These are phyloP conservation scores for Sugiyamaella valdiviana DNA, from an alignment of 805 yeast species.

Conservation along the genomic window DNA sequence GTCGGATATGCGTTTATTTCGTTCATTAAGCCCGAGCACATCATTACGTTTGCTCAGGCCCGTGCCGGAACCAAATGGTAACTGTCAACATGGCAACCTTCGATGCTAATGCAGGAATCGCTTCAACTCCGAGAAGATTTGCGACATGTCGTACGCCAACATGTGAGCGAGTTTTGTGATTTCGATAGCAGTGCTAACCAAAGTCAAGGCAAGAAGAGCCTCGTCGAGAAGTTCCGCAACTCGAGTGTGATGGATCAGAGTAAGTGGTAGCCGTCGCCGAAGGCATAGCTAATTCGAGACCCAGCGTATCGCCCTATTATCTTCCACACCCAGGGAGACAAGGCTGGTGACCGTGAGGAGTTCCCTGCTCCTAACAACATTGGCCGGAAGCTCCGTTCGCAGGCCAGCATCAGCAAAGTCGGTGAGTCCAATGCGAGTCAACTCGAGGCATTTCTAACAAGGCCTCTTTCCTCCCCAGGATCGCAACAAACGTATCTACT, in stretches of 20 bases:
- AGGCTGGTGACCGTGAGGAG: constrained; percentile 38
- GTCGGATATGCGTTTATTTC: constrained; percentile 53
- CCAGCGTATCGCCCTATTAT: constrained; percentile 44
- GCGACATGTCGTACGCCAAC: constrained; percentile 48
- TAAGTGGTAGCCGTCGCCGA: background rate
- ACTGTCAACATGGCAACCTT: background rate
- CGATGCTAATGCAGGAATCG: constrained; percentile 29
- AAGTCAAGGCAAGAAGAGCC: constrained; percentile 40
- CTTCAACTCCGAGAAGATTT: constrained; percentile 44
- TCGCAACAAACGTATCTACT: background rate
- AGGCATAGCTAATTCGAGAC: constrained; percentile 21
- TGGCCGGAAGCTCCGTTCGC: constrained; percentile 31
- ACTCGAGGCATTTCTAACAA: background rate
- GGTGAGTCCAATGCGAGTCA: constrained; percentile 16
- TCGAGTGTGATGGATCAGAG: constrained; percentile 45
- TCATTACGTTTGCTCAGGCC: constrained; percentile 40
- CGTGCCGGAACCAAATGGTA: constrained; percentile 45
- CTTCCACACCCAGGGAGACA: constrained; percentile 40
- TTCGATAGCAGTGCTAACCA: background rate
- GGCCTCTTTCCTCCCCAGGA: constrained; percentile 20
- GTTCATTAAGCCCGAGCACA: constrained; percentile 40
- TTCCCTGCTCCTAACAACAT: constrained; percentile 38
- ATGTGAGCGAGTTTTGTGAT: constrained; percentile 26
- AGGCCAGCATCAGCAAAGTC: constrained; percentile 30
- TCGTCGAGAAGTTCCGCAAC: constrained; percentile 44